Conservation (phyloP, 768 basidiomycete genomes). For the Xerocomus brunneocitrinus region DNA sequence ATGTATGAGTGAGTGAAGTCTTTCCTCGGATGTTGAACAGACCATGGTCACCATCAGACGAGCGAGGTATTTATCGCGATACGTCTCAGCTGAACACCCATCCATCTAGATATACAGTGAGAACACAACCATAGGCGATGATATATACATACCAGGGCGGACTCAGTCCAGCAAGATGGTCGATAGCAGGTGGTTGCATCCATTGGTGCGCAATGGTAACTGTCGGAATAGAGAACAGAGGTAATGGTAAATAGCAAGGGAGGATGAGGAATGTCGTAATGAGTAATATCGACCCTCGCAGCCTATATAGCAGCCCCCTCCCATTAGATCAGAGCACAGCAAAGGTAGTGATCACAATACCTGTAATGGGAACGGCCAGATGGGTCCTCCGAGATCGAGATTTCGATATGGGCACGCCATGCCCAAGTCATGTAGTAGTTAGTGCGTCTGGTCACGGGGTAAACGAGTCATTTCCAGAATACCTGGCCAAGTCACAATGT, state of each 20-base stretch:
- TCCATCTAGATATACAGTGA: slow-evolving; percentile 11
- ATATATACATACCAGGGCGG: slow-evolving; percentile 9
- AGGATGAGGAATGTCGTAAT: slow-evolving; percentile 3
- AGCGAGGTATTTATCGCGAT: neutral
- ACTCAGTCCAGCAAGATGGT: neutral
- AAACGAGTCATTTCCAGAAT: neutral
- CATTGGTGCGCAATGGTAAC: slow-evolving; percentile 5
- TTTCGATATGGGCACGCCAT: neutral
- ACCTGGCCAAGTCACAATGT: neutral
- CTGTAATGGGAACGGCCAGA: slow-evolving; percentile 2
- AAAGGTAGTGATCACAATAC: neutral
- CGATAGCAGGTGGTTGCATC: slow-evolving; percentile 1
- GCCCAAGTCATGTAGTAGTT: neutral
- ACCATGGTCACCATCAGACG: slow-evolving; percentile 5
- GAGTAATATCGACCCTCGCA: neutral
- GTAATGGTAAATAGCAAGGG: neutral
- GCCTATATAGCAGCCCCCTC: slow-evolving; percentile 17
- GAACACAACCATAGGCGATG: neutral
- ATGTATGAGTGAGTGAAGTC: neutral
- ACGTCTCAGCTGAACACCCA: neutral
- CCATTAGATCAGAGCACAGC: slow-evolving; percentile 19
- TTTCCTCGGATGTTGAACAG: neutral
- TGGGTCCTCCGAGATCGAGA: neutral
- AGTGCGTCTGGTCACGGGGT: neutral
- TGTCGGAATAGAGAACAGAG: neutral